Evolutionary conservation across 2,329 filamentous ascomycete species (phyloP), one percentile per base, ranked within the genome.

Genomic region (Trichophyton schoenleinii): DNA sequence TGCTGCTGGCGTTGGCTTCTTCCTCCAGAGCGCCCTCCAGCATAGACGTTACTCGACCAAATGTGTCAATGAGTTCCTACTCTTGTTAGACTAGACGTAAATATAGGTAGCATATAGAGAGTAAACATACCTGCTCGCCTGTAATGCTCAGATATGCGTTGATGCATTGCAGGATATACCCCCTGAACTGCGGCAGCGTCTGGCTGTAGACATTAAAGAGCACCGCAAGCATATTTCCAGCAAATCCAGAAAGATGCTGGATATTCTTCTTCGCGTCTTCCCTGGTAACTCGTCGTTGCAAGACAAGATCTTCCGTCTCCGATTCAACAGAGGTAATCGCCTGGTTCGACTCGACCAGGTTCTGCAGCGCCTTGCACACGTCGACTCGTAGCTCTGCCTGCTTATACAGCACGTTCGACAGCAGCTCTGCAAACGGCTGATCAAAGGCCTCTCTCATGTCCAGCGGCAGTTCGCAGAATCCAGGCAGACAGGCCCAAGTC

Each of bases 131-230:
- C 66, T 78, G 76, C 67, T 82, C 81, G 0, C 89, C 87, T 0
- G 90, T 89, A 68, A 97, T 88, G 77, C 91, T 95, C 62, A 99
- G 78, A 74, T 91, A 97, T 3, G 90, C 86, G 74, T 97, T 96
- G 77, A 97, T 94, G 64, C 91, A 96, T 72, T 92, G 89, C 38
- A 99, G 79, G 60, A 99, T 94, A 20, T 89, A 90, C 0, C 90
- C 91, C 67, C 94, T 83, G 69, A 89, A 94, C 70, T 96, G 90
- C 1, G 94, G 92, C 28, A 99, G 80, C 0, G 94, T 99, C 73
- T 96, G 89, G 65, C 89, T 96, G 77, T 99, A 99, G 52, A 99
- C 92, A 71, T 99, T 99, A 80, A 99, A 97, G n/a, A 99, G 79
- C 0, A 97, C 92, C 5, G 94, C 91, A 48, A 99, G 83, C 75